Conservation (phyloP, 345 rosid species). For the Citrus maxima region DNA sequence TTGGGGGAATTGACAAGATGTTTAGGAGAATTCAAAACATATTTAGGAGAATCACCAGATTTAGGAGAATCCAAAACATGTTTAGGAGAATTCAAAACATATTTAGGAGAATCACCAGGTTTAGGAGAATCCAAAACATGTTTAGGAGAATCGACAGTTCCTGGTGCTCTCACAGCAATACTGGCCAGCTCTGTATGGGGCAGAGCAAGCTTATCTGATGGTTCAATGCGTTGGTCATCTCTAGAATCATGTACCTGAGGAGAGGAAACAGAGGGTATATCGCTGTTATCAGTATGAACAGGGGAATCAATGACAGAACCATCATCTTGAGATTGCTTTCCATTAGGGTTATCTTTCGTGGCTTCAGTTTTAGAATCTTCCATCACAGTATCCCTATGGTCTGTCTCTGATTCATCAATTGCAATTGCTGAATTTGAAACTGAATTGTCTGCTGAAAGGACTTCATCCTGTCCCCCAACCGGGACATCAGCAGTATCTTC, state of each 20-base stretch:
- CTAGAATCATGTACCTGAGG: conserved; percentile 10
- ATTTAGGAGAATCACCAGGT: background rate
- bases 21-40: conserved; percentile 19
- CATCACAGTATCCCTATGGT: background rate
- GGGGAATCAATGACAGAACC: conserved; percentile 9
- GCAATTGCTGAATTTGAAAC: conserved; percentile 20
- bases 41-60: background rate
- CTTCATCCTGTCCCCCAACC: conserved; percentile 15
- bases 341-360: conserved; percentile 2
- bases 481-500: conserved; percentile 3
- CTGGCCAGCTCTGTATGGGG: conserved; percentile 32
- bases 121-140: conserved; percentile 19
- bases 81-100: conserved; percentile 20
- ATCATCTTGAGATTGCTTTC: conserved; percentile 24
- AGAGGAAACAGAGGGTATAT: conserved; percentile 8
- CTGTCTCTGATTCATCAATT: conserved; percentile 17
- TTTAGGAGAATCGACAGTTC: conserved; percentile 23
- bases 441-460: conserved; percentile 10
- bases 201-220: conserved; percentile 25
- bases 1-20: conserved; percentile 25
- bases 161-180: conserved; percentile 21
- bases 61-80: too few relatives aligned
- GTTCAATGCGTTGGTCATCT: conserved; percentile 7
- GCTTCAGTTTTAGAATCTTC: conserved; percentile 20
- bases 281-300: conserved; percentile 12